Percentiles rank a stretch among this genome's conserved stretches.
Evolutionary conservation across 2,329 filamentous ascomycete genomes (phyloP).

Genomic region (Trichoderma simmonsii): DNA sequence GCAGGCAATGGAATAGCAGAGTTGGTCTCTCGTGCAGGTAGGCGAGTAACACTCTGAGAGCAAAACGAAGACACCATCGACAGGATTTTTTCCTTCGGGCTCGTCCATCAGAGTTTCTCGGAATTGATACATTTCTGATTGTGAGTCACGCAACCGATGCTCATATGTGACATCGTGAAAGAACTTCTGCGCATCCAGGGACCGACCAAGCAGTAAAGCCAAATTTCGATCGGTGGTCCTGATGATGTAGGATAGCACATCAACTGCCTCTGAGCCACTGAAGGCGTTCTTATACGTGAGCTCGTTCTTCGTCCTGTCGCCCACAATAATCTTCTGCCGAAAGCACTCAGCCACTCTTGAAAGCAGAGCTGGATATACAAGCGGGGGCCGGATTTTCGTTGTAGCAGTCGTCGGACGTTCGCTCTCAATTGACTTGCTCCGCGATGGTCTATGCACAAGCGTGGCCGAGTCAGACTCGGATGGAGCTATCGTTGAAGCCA

Average conservation of each 20-base stretch:
- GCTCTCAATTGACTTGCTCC: constrained; percentile 53
- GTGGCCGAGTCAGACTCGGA: constrained; percentile 52
- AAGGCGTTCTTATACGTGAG: constrained; percentile 97
- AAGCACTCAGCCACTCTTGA: constrained; percentile 94
- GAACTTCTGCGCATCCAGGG: constrained; percentile 95
- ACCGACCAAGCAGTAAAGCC: constrained; percentile 83
- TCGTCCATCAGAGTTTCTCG: constrained; percentile 87
- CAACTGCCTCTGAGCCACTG: constrained; percentile 91
- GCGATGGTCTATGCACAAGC: constrained; percentile 56
- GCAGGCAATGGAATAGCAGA: constrained; percentile 98
- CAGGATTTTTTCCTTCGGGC: constrained; percentile 64
- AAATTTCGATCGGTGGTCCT: constrained; percentile 94
- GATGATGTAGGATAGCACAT: constrained; percentile 94
- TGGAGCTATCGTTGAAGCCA: constrained; percentile 66
- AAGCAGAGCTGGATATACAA: constrained; percentile 90
- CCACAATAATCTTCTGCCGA: constrained; percentile 78
- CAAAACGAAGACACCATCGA: constrained; percentile 95
- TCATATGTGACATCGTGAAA: constrained; percentile 99
- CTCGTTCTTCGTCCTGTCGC: constrained; percentile 93
- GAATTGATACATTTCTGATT: constrained; percentile 94
- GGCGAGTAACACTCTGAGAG: constrained; percentile 97
- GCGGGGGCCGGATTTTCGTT: constrained; percentile 65
- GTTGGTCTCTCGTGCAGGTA: constrained; percentile 89
- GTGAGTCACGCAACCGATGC: constrained; percentile 90
- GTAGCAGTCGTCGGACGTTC: constrained; percentile 53